These are phyloP conservation scores for Terana coerulea DNA, from an alignment of 768 basidiomycete species.

Conservation along the genomic window DNA sequence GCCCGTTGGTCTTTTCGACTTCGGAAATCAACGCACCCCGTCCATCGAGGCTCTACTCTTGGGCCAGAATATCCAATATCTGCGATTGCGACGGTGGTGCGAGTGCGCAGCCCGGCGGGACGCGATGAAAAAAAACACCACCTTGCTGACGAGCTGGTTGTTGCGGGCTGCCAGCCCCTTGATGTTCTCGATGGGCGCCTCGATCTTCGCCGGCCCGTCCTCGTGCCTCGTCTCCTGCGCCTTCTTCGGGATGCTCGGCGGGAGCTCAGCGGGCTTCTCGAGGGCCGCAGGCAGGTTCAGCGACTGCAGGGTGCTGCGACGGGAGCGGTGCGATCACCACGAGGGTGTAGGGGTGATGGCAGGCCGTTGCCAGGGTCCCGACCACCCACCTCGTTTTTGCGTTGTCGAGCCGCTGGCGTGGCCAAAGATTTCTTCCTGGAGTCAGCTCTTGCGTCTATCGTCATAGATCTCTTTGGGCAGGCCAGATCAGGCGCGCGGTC, in stretches of 20 bases:
- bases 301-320: slow-evolving; percentile 54
- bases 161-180: slow-evolving; percentile 61
- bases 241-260: slow-evolving; percentile 80
- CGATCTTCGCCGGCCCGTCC: slow-evolving; percentile 70
- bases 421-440: slow-evolving; percentile 64
- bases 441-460: slow-evolving; percentile 66
- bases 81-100: too few species aligned
- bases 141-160: slow-evolving; percentile 73
- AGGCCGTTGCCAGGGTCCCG: too few species aligned
- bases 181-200: slow-evolving; percentile 69
- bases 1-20: too few species aligned
- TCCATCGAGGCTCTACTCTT: too few species aligned
- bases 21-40: too few species aligned
- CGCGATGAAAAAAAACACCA: too few species aligned
- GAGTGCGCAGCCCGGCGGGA: too few species aligned
- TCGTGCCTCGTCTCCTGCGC: slow-evolving; percentile 80
- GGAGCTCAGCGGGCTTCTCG: slow-evolving; percentile 82
- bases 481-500: too few species aligned
- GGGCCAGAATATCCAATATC: too few species aligned
- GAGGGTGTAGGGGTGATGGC: too few species aligned
- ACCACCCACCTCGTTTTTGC: slow-evolving; percentile 35
- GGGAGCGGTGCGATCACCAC: neutral
- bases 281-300: slow-evolving; percentile 81
- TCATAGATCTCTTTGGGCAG: slow-evolving; percentile 90
- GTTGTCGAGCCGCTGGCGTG: slow-evolving; percentile 61